Evolutionary conservation across 73 alveolate genomes (phyloP).

Genomic region (Paramecium pentaurelia): DNA sequence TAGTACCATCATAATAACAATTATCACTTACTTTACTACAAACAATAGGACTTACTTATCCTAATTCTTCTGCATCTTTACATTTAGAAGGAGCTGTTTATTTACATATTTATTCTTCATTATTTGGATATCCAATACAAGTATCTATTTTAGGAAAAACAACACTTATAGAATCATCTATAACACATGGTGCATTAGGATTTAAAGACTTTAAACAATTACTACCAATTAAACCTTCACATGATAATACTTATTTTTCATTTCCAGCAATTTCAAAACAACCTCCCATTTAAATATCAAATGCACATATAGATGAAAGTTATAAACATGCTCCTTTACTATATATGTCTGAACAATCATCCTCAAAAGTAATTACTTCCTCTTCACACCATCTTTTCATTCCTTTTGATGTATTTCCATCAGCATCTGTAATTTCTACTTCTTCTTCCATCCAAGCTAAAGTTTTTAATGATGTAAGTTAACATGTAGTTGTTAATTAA

Average conservation of each 20-base stretch:
- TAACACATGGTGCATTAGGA: background rate
- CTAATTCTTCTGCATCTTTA: background rate
- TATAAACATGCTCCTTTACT: conserved; percentile 5
- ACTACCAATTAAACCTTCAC: background rate
- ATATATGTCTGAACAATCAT: background rate
- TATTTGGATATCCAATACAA: background rate
- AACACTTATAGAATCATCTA: background rate
- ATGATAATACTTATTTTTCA: background rate
- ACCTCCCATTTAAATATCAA: conserved; percentile 28
- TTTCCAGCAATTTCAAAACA: conserved; percentile 10
- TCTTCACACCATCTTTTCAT: background rate
- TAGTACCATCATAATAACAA: background rate
- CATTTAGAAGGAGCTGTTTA: background rate
- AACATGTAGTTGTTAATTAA: background rate
- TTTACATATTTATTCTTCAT: background rate
- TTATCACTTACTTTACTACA: background rate
- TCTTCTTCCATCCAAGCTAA: background rate
- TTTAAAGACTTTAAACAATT: background rate
- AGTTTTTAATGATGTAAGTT: background rate
- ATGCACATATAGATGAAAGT: background rate
- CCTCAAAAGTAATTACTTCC: background rate
- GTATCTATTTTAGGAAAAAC: background rate
- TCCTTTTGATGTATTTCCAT: background rate
- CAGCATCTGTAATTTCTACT: background rate
- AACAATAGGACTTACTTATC: background rate